These are phyloP conservation scores for Penicillium sp. DNA, from an alignment of 2,329 filamentous ascomycete species.

Conservation along the genomic window DNA sequence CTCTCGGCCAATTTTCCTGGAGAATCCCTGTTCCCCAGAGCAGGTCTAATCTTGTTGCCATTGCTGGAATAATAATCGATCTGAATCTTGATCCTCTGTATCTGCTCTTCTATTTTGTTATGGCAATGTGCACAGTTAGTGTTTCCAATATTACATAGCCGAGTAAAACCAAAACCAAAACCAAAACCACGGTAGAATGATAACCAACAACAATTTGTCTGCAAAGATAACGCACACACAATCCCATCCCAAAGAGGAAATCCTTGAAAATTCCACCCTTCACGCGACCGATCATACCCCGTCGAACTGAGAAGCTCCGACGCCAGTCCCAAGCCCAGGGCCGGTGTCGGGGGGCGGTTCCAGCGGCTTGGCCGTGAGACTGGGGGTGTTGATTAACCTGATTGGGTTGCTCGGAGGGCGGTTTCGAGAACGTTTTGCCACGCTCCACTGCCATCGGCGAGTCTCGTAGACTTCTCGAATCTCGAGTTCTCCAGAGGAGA, in stretches of 20 bases:
- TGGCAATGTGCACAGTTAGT: background rate
- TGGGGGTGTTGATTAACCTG: slow-evolving; percentile 4
- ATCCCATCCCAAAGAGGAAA: background rate
- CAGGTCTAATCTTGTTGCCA: background rate
- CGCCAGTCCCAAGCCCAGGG: slow-evolving; percentile 18
- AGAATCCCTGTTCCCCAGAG: slow-evolving; percentile 21
- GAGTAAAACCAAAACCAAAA: slow-evolving; percentile 8
- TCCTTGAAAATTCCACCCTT: background rate
- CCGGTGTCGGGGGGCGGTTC: slow-evolving; percentile 32
- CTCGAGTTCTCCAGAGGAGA: background rate
- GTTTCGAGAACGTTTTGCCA: slow-evolving; percentile 39
- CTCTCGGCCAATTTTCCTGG: slow-evolving; percentile 7
- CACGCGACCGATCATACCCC: slow-evolving; percentile 1
- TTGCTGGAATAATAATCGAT: background rate
- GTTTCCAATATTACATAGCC: slow-evolving; percentile 8
- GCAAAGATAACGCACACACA: background rate
- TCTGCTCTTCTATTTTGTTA: background rate
- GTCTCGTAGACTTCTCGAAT: background rate
- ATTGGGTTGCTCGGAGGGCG: slow-evolving; percentile 7
- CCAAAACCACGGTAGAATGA: no score
- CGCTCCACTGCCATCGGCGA: slow-evolving; percentile 29
- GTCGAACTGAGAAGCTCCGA: background rate
- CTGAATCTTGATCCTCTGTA: background rate
- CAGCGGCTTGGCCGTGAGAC: background rate
- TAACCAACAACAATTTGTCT: background rate